A percentile compares a stretch with the other conserved stretches of the same genome.
Conservation (phyloP, 306 rosid genomes). For the Vigna mungo region DNA sequence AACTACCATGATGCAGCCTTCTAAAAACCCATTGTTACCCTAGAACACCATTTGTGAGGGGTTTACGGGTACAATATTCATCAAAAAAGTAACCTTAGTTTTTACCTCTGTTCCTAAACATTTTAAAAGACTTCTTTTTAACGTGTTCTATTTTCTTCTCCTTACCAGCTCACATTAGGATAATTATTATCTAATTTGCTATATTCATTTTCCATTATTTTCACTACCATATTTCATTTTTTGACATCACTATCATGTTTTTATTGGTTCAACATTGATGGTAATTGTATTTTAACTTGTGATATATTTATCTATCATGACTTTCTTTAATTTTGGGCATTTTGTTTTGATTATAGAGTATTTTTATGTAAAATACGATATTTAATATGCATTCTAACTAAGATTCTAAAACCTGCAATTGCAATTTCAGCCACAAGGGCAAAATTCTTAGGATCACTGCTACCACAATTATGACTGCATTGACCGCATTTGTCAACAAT, state of each 20-base stretch:
- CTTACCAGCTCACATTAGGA: background rate
- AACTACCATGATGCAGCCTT: background rate
- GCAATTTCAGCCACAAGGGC: background rate
- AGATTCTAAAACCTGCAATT: background rate
- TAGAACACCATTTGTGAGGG: background rate
- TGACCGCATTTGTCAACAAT: background rate
- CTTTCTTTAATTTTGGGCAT: background rate
- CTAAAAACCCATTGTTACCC: background rate
- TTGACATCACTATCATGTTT: background rate
- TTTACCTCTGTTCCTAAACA: background rate
- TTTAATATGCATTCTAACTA: background rate
- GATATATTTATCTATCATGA: background rate
- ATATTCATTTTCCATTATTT: background rate
- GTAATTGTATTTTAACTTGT: background rate
- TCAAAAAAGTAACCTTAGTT: background rate
- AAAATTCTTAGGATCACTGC: background rate
- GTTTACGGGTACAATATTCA: background rate
- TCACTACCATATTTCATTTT: background rate
- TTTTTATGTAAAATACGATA: background rate
- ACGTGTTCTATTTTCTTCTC: background rate
- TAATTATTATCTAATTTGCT: background rate
- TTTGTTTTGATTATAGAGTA: background rate
- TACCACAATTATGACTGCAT: background rate
- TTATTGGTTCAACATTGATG: background rate
- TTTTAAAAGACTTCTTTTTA: background rate